phyloP scores from a whole-genome alignment of 176 grass and related monocot species.

The Pharus latifolius region DNA sequence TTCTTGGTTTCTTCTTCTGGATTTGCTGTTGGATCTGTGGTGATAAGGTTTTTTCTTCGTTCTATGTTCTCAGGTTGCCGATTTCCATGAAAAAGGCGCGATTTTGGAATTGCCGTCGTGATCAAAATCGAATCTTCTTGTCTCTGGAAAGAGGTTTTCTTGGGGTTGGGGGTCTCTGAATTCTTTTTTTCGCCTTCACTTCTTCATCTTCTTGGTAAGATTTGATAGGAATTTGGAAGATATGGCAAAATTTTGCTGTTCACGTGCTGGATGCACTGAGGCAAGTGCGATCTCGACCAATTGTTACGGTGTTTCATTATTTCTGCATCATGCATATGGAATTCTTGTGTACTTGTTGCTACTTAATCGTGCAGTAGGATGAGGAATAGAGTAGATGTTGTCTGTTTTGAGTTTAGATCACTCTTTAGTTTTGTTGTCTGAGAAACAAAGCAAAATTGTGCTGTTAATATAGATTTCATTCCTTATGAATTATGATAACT shows the following conservation, averaged over 20 bases:
- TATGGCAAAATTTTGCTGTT: slow-evolving; percentile 36
- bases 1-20: neutral
- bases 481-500: neutral
- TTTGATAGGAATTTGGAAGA: neutral
- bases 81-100: slow-evolving; percentile 37
- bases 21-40: slow-evolving; percentile 21
- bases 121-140: neutral
- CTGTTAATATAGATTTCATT: neutral
- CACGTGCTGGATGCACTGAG: slow-evolving; percentile 20
- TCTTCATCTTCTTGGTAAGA: neutral
- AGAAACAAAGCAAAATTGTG: neutral
- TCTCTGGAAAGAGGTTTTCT: neutral
- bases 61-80: neutral
- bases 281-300: slow-evolving; percentile 10
- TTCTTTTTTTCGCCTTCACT: neutral
- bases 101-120: neutral
- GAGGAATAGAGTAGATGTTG: neutral
- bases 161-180: neutral
- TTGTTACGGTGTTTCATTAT: neutral
- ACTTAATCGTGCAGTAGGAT: neutral
- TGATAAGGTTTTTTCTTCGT: neutral
- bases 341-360: neutral
- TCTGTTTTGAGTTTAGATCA: neutral
- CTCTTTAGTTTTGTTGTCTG: neutral
- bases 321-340: neutral